Evolutionary conservation across 1,284 basidiomycete species (phyloP).

Genomic region (Sporisorium sorghi): DNA sequence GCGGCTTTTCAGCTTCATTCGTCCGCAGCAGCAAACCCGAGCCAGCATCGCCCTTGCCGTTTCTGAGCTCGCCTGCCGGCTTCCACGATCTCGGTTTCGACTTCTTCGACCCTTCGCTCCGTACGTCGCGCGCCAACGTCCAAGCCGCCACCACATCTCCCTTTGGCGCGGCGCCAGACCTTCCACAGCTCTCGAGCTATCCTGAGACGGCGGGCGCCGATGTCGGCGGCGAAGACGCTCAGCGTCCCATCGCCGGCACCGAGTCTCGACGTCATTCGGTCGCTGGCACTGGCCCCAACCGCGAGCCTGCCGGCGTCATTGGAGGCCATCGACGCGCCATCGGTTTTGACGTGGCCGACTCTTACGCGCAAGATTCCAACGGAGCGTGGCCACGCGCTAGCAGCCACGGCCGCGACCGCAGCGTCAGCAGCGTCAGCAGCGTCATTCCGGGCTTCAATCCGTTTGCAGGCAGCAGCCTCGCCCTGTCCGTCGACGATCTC

Average conservation of each 20-base stretch:
- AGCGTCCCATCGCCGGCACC: slow-evolving; percentile 23
- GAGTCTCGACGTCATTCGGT: slow-evolving; percentile 61
- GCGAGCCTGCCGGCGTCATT: slow-evolving; percentile 35
- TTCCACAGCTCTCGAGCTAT: slow-evolving; percentile 35
- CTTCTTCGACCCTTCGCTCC: slow-evolving; percentile 23
- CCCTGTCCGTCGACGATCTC: slow-evolving; percentile 59
- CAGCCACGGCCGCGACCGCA: slow-evolving; percentile 32
- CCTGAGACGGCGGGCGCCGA: slow-evolving; percentile 10
- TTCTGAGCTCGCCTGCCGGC: slow-evolving; percentile 41
- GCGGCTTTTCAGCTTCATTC: slow-evolving; percentile 38
- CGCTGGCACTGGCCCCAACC: slow-evolving; percentile 18
- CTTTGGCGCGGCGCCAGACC: slow-evolving; percentile 25
- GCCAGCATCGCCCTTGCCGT: slow-evolving; percentile 28
- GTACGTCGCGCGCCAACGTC: slow-evolving; percentile 20
- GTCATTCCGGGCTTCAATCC: slow-evolving; percentile 34
- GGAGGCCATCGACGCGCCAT: slow-evolving; percentile 55
- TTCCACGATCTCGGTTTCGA: slow-evolving; percentile 34
- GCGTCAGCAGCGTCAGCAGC: slow-evolving; percentile 36
- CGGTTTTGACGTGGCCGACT: slow-evolving; percentile 48
- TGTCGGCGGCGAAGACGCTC: background rate
- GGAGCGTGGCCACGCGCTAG: slow-evolving; percentile 23
- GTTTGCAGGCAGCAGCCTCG: slow-evolving; percentile 50
- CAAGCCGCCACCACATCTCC: slow-evolving; percentile 27
- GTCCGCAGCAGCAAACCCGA: slow-evolving; percentile 34
- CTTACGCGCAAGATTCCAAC: background rate